Percentiles rank a stretch among this genome's conserved stretches.
phyloP scores from a whole-genome alignment of 1,284 basidiomycete species.

The Naganishia sp. region DNA sequence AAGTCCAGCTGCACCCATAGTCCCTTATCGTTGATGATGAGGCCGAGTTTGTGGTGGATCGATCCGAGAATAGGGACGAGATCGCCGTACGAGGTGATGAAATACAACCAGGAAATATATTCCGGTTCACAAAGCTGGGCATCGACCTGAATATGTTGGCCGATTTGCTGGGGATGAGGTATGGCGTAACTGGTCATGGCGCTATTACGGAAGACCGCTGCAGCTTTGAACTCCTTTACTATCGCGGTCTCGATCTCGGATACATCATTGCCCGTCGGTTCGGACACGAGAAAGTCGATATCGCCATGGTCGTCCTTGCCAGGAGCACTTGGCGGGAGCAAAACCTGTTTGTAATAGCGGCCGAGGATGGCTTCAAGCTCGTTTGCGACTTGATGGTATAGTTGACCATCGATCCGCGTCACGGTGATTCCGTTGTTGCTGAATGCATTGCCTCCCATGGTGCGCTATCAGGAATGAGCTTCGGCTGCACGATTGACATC shows the following conservation, averaged over 20 bases:
- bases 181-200: constrained; percentile 15
- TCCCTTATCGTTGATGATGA: constrained; percentile 26
- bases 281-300: constrained; percentile 26
- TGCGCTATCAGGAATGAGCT: no score
- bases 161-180: constrained; percentile 1
- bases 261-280: not conserved
- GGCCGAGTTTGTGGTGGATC: constrained; percentile 17
- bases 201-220: constrained; percentile 6
- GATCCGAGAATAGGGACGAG: constrained; percentile 22
- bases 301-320: constrained; percentile 23
- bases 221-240: not conserved
- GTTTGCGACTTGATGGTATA: not conserved
- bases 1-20: constrained; percentile 14
- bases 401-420: constrained; percentile 12
- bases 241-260: not conserved
- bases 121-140: constrained; percentile 2
- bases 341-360: constrained; percentile 1
- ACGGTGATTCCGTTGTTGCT: not conserved
- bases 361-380: not conserved
- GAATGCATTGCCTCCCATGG: constrained; percentile 17
- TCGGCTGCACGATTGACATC: no score
- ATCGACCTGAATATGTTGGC: constrained; percentile 18
- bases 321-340: constrained; percentile 10
- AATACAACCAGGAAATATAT: constrained; percentile 14
- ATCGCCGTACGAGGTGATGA: constrained; percentile 24